These are phyloP conservation scores for Salix koriyanagi DNA, from an alignment of 345 rosid genomes.

Conservation along the genomic window DNA sequence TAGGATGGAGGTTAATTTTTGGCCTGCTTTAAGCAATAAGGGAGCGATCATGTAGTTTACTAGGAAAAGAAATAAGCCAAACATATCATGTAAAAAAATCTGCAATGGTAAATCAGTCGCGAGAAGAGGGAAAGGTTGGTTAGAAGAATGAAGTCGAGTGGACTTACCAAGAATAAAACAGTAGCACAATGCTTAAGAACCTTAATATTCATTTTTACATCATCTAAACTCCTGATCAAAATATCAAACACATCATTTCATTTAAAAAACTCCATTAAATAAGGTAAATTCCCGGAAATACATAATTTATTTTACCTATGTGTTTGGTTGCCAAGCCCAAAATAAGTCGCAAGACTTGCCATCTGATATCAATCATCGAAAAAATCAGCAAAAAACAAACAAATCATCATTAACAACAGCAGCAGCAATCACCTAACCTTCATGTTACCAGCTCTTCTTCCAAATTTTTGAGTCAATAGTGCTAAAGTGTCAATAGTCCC, in stretches of 20 bases:
- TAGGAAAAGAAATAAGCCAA: too few relatives aligned
- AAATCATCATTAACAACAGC: neutral
- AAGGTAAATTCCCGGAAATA: too few relatives aligned
- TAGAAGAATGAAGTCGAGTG: neutral
- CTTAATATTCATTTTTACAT: conserved; percentile 91
- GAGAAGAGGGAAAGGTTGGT: too few relatives aligned
- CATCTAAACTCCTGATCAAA: conserved; percentile 81
- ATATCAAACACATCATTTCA: conserved; percentile 2
- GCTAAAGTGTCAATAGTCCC: conserved; percentile 67
- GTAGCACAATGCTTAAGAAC: conserved; percentile 88
- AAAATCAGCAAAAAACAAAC: neutral
- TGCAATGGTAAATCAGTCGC: too few relatives aligned
- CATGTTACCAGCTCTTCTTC: conserved; percentile 95
- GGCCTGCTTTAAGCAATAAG: neutral
- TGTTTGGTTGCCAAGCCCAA: conserved; percentile 73
- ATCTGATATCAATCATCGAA: conserved; percentile 35
- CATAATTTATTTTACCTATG: conserved; percentile 50
- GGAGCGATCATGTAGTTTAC: neutral
- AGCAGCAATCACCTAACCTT: conserved; percentile 38
- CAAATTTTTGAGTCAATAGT: conserved; percentile 70
- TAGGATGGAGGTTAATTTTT: neutral
- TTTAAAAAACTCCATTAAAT: neutral
- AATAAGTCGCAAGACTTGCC: conserved; percentile 82
- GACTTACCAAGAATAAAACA: conserved; percentile 80
- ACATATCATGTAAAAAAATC: too few relatives aligned